Evolutionary conservation across 2,329 filamentous ascomycete genomes (phyloP).

Genomic region (Penicillium polonicum): DNA sequence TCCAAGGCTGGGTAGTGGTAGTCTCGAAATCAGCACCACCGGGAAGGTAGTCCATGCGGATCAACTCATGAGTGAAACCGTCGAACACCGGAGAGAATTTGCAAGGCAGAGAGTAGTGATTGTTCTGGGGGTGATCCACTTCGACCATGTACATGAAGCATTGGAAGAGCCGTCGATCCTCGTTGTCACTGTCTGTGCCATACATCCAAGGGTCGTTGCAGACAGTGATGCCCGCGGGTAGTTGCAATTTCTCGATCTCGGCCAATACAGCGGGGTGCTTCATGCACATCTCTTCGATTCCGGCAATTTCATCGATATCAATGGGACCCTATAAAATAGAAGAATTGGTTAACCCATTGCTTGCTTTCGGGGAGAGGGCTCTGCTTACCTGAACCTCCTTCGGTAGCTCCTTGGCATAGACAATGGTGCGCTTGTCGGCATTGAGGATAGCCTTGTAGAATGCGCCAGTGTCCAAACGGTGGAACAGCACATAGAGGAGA

Average conservation of each 20-base stretch:
- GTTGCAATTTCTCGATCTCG: slow-evolving; percentile 58
- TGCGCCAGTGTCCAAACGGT: slow-evolving; percentile 40
- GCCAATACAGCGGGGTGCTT: slow-evolving; percentile 56
- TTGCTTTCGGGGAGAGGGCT: neutral
- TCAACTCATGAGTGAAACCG: slow-evolving; percentile 60
- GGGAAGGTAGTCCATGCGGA: slow-evolving; percentile 68
- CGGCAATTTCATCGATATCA: slow-evolving; percentile 60
- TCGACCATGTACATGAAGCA: slow-evolving; percentile 42
- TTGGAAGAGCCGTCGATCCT: slow-evolving; percentile 41
- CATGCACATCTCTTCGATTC: slow-evolving; percentile 56
- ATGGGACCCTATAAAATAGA: slow-evolving; percentile 56
- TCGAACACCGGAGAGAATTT: slow-evolving; percentile 51
- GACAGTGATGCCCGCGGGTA: slow-evolving; percentile 57
- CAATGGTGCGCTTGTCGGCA: slow-evolving; percentile 36
- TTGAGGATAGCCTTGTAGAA: slow-evolving; percentile 45
- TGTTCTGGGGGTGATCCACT: slow-evolving; percentile 38
- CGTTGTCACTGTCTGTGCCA: slow-evolving; percentile 46
- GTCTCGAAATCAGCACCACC: slow-evolving; percentile 63
- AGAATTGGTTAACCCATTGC: slow-evolving; percentile 50
- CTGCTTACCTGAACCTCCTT: slow-evolving; percentile 46
- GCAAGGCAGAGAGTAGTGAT: slow-evolving; percentile 39
- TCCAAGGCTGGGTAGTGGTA: slow-evolving; percentile 57
- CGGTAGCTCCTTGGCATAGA: slow-evolving; percentile 44
- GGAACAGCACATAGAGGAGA: slow-evolving; percentile 55
- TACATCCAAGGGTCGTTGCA: slow-evolving; percentile 70